A percentile compares a stretch with the other conserved stretches of the same genome.
Conservation (phyloP, 176 grass and related monocot species). For the barley (Hordeum vulgare) region DNA sequence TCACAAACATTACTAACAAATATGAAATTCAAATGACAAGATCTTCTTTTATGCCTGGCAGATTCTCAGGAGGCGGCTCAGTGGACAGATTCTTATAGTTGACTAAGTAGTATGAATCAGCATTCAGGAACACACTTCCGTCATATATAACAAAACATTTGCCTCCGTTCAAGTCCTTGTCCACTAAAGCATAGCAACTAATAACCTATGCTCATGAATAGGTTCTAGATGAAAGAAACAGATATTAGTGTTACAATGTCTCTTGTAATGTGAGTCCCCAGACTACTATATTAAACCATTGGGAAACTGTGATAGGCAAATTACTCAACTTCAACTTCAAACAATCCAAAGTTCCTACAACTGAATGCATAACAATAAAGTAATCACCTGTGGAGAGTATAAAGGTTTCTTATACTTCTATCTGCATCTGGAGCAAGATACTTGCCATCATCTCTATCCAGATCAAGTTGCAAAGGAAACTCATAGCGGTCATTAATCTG, state of each 20-base stretch:
- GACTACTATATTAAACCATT: not conserved
- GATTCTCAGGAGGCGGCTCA: not conserved
- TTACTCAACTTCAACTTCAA: slow-evolving; percentile 9
- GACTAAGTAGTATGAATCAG: not conserved
- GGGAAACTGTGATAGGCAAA: slow-evolving; percentile 1
- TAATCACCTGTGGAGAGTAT: slow-evolving; percentile 80
- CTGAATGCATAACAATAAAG: not conserved
- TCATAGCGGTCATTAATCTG: slow-evolving; percentile 96
- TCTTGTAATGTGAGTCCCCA: not conserved
- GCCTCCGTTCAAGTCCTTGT: not conserved
- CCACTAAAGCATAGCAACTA: not conserved
- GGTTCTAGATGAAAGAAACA: not conserved
- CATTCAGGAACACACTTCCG: not conserved
- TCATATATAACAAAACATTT: slow-evolving; percentile 10
- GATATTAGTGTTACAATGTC: not conserved
- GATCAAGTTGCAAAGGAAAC: slow-evolving; percentile 85
- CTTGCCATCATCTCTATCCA: slow-evolving; percentile 86
- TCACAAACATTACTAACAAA: not conserved
- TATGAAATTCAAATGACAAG: slow-evolving; percentile 1
- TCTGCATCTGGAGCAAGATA: slow-evolving; percentile 91
- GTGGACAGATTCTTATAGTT: not conserved
- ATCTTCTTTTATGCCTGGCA: not conserved
- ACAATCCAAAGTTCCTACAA: slow-evolving; percentile 16
- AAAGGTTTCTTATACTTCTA: slow-evolving; percentile 78
- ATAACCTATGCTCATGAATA: slow-evolving; percentile 6